Conservation (phyloP, 1,284 basidiomycete species). For the Naganishia albida region DNA sequence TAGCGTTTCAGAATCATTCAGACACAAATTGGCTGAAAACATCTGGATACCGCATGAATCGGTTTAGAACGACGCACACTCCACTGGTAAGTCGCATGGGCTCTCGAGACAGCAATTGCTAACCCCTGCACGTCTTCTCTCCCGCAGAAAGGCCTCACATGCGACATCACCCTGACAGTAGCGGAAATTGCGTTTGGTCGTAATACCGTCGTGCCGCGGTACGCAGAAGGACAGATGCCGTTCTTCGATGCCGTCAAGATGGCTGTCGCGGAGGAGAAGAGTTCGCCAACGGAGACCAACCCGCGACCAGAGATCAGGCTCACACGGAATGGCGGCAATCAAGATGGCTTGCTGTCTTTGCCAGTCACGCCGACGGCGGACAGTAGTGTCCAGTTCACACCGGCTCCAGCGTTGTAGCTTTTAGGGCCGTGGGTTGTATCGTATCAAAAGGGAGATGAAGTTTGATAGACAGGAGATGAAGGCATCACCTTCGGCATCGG, state of each 20-base stretch:
- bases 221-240: slow-evolving; percentile 29
- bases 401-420: slow-evolving; percentile 1
- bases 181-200: slow-evolving; percentile 31
- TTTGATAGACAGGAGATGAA: too few relatives aligned
- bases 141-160: slow-evolving; percentile 33
- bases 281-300: background rate
- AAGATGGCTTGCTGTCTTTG: slow-evolving; percentile 9
- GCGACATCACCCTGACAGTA: slow-evolving; percentile 32
- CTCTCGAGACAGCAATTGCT: background rate
- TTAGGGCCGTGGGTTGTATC: too few relatives aligned
- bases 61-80: slow-evolving; percentile 29
- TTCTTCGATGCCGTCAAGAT: slow-evolving; percentile 28
- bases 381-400: background rate
- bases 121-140: background rate
- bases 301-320: slow-evolving; percentile 6
- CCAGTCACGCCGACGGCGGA: slow-evolving; percentile 12
- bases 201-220: slow-evolving; percentile 8
- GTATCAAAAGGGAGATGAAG: too few relatives aligned
- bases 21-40: slow-evolving; percentile 29
- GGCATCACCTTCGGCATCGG: too few relatives aligned
- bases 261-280: slow-evolving; percentile 24
- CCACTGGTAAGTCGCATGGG: slow-evolving; percentile 21
- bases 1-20: background rate
- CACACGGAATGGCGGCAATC: slow-evolving; percentile 7
- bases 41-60: slow-evolving; percentile 33